These are phyloP conservation scores for Penicillium olsonii DNA, from an alignment of 2,329 filamentous ascomycete genomes.

Conservation along the genomic window DNA sequence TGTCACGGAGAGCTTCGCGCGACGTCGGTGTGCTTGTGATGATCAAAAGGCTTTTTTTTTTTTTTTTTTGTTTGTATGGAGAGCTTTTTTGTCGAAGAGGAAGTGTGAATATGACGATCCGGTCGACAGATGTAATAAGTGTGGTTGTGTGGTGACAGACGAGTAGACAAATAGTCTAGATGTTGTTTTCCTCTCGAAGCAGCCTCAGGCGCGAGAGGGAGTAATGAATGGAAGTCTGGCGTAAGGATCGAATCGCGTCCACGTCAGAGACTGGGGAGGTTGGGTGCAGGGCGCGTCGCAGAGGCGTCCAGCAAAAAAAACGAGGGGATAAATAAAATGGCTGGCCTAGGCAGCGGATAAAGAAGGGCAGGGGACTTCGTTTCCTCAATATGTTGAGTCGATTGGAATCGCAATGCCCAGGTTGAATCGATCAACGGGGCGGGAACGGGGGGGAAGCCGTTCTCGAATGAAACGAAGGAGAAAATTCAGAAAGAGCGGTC, in stretches of 20 bases:
- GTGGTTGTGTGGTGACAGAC: slow-evolving; percentile 14
- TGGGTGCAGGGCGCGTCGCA: slow-evolving; percentile 37
- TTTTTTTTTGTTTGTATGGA: slow-evolving; percentile 5
- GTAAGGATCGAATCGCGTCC: slow-evolving; percentile 20
- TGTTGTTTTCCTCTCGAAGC: slow-evolving; percentile 30
- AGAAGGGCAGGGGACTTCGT: slow-evolving; percentile 20
- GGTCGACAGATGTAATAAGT: slow-evolving; percentile 30
- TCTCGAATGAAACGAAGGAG: slow-evolving; percentile 36
- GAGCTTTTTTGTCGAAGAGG: slow-evolving; percentile 12
- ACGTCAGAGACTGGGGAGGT: slow-evolving; percentile 28
- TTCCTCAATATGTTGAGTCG: slow-evolving; percentile 5
- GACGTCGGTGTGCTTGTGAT: slow-evolving; percentile 3
- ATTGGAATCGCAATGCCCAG: slow-evolving; percentile 23
- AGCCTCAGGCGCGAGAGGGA: slow-evolving; percentile 41
- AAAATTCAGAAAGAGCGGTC: slow-evolving; percentile 36
- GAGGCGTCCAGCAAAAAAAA: slow-evolving; percentile 32
- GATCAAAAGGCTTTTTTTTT: slow-evolving; percentile 7
- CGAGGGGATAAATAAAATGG: slow-evolving; percentile 29
- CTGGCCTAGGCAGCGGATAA: slow-evolving; percentile 42
- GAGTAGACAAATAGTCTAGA: slow-evolving; percentile 17
- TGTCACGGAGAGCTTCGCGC: slow-evolving; percentile 14
- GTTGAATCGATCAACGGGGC: slow-evolving; percentile 29
- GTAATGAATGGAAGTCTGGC: slow-evolving; percentile 35
- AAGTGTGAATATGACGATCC: slow-evolving; percentile 33
- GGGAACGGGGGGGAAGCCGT: slow-evolving; percentile 24